Conservation (phyloP, 176 grass and related monocot species). For the Zoysia pacifica region DNA sequence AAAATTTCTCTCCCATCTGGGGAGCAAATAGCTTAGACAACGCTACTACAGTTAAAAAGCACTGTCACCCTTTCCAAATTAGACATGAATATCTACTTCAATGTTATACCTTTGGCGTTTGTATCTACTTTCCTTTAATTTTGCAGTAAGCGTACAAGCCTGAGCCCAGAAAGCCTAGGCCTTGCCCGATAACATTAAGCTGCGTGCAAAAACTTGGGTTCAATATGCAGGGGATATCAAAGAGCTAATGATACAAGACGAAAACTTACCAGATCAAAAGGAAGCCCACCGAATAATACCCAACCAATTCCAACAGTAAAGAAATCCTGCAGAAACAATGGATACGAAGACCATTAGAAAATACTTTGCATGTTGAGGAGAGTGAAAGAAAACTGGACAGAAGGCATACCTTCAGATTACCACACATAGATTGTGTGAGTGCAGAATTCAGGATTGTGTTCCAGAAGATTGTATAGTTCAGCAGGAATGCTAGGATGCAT, state of each 20-base stretch:
- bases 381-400: conserved; percentile 12
- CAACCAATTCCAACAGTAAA: conserved; percentile 96
- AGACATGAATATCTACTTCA: conserved; percentile 31
- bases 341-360: conserved; percentile 35
- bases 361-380: neutral
- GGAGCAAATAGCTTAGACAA: conserved; percentile 40
- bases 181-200: conserved; percentile 96
- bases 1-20: conserved; percentile 60
- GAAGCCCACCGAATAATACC: conserved; percentile 89
- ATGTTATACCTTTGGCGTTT: conserved; percentile 3
- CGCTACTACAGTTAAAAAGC: conserved; percentile 41
- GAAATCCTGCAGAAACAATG: conserved; percentile 61
- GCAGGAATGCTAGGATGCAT: conserved; percentile 87
- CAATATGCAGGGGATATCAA: conserved; percentile 9
- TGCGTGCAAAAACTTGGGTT: conserved; percentile 37
- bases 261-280: conserved; percentile 87
- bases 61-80: conserved; percentile 21
- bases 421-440: conserved; percentile 95
- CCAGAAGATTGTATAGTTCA: conserved; percentile 97
- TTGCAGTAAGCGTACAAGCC: conserved; percentile 98
- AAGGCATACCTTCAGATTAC: conserved; percentile 89
- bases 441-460: conserved; percentile 98
- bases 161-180: conserved; percentile 83
- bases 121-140: conserved; percentile 75
- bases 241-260: neutral